Evolutionary conservation across 2,329 filamentous ascomycete genomes (phyloP).

Genomic region (Fusarium paranaense): DNA sequence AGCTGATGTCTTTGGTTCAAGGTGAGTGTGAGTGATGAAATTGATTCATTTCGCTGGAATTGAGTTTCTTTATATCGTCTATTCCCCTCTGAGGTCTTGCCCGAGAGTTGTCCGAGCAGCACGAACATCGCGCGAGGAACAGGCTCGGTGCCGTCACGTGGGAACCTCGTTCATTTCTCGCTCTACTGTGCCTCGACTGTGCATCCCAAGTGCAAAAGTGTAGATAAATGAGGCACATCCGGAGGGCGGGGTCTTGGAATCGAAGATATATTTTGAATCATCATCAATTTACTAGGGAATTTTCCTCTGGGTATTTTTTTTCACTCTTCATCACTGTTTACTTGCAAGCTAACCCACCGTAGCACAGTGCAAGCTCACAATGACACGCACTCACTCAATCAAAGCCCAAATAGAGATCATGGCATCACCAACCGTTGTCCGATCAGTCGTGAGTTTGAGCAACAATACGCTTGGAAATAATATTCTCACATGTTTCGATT

Average conservation of each 20-base stretch:
- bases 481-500: not conserved
- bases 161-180: constrained; percentile 20
- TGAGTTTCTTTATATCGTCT: not conserved
- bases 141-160: not conserved
- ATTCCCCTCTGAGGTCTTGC: not conserved
- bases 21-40: not conserved
- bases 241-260: too few species aligned
- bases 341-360: not conserved
- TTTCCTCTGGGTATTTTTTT: not conserved
- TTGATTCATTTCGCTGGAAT: not conserved
- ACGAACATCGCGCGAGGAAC: constrained; percentile 2
- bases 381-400: not conserved
- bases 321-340: not conserved
- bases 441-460: constrained; percentile 14
- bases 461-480: accelerated
- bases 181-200: not conserved
- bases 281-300: not conserved
- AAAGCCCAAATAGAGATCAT: constrained; percentile 28
- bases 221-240: not conserved
- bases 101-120: constrained; percentile 29
- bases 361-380: not conserved
- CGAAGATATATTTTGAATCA: not conserved
- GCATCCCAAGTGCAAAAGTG: not conserved
- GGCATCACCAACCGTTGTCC: constrained; percentile 21
- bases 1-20: not conserved